Evolutionary conservation across 345 rosid genomes (phyloP), one percentile per base, ranked within the genome.

Genomic region (Eucalyptus paniculata): DNA sequence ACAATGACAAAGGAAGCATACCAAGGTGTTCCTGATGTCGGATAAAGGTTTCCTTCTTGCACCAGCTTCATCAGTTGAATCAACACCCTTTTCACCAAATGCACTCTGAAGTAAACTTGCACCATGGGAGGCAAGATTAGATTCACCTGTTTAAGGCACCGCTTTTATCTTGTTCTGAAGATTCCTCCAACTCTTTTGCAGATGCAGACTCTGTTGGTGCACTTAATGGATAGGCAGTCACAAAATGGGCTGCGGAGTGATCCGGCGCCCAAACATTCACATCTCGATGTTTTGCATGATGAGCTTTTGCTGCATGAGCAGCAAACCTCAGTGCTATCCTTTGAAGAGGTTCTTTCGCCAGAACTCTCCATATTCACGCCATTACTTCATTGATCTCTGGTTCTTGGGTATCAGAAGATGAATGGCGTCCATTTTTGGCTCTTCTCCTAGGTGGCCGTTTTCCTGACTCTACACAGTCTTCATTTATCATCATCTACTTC

Each of bases 31-130:
- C 80, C 97, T 97, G 17, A 98, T 96, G 91, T 98, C 98, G 2
- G 96, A 91, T 69, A 98, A 92, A 88, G 96, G 95, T 93, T 95
- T 98, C 90, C 99, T 93, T 92, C 88, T 93, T 28, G 91, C 85
- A 23, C 92, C 92, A 89, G 88, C 89, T 87, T 90, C 95, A 45
- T 91, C 95, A 32, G 92, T 90, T 32, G 89, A 90, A 62, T 90
- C 96, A 37, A 89, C 89, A 62, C 90, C 90, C 86, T 93, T 94
- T 86, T 93, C 93, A 7, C 81, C 90, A 86, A 97, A 92, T 83
- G 99, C 99, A 91, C 91, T 96, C 88, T 95, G 96, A 56, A 98
- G 97, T 65, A 98, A 92, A 92, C 91, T 89, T n/a, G 98, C 97
- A 87, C 99, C 98, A 28, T 92, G 96, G 89, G 98, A 92, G 88